Base-by-base conservation (phyloP, 768 basidiomycete species). In the Mycena pura region DNA sequence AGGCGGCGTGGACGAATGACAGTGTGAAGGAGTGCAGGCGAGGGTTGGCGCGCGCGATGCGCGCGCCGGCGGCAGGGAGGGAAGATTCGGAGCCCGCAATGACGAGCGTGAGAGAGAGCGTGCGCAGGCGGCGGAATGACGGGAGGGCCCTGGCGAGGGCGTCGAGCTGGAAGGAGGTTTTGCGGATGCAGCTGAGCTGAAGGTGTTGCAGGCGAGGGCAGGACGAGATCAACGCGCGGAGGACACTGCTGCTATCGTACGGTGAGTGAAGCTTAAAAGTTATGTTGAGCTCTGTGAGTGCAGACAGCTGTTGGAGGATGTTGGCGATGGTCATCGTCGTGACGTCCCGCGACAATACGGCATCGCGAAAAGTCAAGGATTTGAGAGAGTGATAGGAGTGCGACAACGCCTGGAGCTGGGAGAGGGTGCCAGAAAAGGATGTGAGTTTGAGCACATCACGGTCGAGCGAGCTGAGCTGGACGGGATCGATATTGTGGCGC, bases 131-230 rank as follows among this genome's bases (percentile, higher is more conserved):
- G 28, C 82, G 78, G 66, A 92, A 85, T 13, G 81, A 76, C 56
- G 85, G 82, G 57, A 90, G 81, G 6, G 82, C 79, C 60, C 85
- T 88, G 2, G 89, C 83, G 63, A 92, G 86, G 7, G 82, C 71
- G 32, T 89, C 86, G 36, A 92, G 78, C 57, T 87, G 88, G 72
- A 92, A 88, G 1, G 89, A 90, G 11, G 91, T 87, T 65, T 85
- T 87, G 65, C 85, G 85, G 13, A 82, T 80, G 69, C 88, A 90
- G 15, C 86, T 85, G 39, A 92, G 73, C 62, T 89, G 85, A 8
- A 92, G 78, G 68, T 86, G 83, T 31, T 76, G 78, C 34, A 92
- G 77, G 51, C 82, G 80, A 11, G 90, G 90, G 67, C 90, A 91
- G 0, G 87, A 82, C 13, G 84, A 75, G 51, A 86, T 84, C 57